Evolutionary conservation across 2,329 filamentous ascomycete species (phyloP).

Genomic region (Phoma sp.): DNA sequence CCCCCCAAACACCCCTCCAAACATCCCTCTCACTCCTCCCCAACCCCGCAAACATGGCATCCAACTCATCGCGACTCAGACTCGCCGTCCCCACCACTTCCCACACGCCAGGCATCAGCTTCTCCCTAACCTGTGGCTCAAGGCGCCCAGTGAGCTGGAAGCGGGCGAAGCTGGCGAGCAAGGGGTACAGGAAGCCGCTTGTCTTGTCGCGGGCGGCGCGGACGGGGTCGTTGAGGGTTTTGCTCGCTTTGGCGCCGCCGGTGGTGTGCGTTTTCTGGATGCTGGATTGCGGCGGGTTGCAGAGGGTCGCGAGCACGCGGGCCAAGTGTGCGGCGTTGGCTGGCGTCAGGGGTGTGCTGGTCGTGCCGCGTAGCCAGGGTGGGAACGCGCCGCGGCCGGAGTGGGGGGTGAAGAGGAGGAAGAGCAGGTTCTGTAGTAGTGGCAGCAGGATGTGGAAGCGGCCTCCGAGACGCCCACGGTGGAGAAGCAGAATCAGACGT

Average conservation of each 20-base stretch:
- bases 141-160: constrained; percentile 58
- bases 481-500: constrained; percentile 60
- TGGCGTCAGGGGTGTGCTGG: constrained; percentile 37
- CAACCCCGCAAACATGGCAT: constrained; percentile 48
- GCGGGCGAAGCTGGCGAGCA: constrained; percentile 63
- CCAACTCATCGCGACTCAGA: constrained; percentile 38
- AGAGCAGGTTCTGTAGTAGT: constrained; percentile 61
- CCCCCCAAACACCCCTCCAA: constrained; percentile 46
- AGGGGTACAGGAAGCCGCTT: constrained; percentile 62
- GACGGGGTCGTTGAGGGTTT: constrained; percentile 63
- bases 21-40: constrained; percentile 41
- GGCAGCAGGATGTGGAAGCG: constrained; percentile 65
- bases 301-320: constrained; percentile 64
- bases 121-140: constrained; percentile 58
- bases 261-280: constrained; percentile 52
- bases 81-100: constrained; percentile 41
- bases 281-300: constrained; percentile 65
- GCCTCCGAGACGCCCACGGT: constrained; percentile 64
- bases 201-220: constrained; percentile 64
- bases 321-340: constrained; percentile 59
- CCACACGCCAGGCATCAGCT: constrained; percentile 64
- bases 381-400: constrained; percentile 36
- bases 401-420: constrained; percentile 60
- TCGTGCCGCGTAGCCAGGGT: constrained; percentile 37
- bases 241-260: constrained; percentile 26